Conservation (phyloP, 2,329 filamentous ascomycete species). For the Dissoconium aciculare region DNA sequence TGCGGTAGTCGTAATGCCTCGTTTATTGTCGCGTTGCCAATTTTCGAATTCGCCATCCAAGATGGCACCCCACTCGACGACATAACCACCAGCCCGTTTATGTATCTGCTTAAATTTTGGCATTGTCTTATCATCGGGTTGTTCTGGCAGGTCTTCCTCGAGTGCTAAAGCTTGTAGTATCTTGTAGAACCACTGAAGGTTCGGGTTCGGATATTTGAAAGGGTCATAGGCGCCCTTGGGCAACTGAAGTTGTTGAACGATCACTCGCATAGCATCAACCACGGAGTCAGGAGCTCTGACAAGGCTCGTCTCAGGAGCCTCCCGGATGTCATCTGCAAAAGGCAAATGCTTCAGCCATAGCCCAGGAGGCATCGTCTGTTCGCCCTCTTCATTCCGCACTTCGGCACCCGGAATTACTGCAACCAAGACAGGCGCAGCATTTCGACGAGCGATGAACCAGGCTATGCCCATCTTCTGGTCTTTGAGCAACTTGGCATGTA, state of each 20-base stretch:
- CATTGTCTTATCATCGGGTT: slow-evolving; percentile 60
- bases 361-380: slow-evolving; percentile 62
- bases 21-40: slow-evolving; percentile 22
- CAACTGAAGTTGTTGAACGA: slow-evolving; percentile 75
- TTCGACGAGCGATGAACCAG: slow-evolving; percentile 75
- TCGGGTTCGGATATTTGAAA: slow-evolving; percentile 65
- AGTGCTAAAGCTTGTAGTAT: slow-evolving; percentile 84
- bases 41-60: slow-evolving; percentile 45
- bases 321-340: slow-evolving; percentile 74
- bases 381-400: slow-evolving; percentile 47
- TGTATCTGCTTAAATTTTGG: slow-evolving; percentile 79
- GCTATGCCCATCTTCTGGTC: slow-evolving; percentile 70
- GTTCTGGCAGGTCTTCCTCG: slow-evolving; percentile 73
- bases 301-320: slow-evolving; percentile 47
- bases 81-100: slow-evolving; percentile 68
- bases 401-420: slow-evolving; percentile 67
- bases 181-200: slow-evolving; percentile 92
- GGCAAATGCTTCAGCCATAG: slow-evolving; percentile 82
- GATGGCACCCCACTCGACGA: slow-evolving; percentile 59
- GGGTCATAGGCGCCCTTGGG: slow-evolving; percentile 77
- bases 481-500: slow-evolving; percentile 73
- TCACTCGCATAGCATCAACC: slow-evolving; percentile 64
- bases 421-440: slow-evolving; percentile 63
- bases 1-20: slow-evolving; percentile 28
- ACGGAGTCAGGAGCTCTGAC: slow-evolving; percentile 52